phyloP scores from a whole-genome alignment of 1,284 basidiomycete species.

The Cryptococcus hybrid region DNA sequence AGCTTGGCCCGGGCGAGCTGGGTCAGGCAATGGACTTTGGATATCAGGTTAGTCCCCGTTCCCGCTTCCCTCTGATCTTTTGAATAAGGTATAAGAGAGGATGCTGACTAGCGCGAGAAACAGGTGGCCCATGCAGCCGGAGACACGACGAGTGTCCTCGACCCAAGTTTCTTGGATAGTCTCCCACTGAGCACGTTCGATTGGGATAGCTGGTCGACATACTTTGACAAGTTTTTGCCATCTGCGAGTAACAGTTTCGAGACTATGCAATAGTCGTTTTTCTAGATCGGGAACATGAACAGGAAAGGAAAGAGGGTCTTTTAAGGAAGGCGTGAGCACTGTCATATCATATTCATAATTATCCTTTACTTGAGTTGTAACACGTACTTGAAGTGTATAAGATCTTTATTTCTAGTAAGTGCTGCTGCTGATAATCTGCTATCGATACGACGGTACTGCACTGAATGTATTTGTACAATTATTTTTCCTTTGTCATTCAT shows the following conservation, averaged over 20 bases:
- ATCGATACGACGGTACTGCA: too few species aligned
- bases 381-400: too few species aligned
- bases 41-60: not conserved
- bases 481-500: too few species aligned
- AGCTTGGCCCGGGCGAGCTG: not conserved
- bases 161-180: conserved; percentile 70
- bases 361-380: too few species aligned
- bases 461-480: too few species aligned
- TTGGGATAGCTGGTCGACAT: conserved; percentile 56
- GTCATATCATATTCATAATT: too few species aligned
- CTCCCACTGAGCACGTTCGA: conserved; percentile 84
- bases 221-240: conserved; percentile 26
- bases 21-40: not conserved
- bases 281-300: too few species aligned
- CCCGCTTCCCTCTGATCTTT: not conserved
- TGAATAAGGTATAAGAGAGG: not conserved
- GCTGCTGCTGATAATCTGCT: too few species aligned
- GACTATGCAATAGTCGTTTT: conserved; percentile 11
- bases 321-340: too few species aligned
- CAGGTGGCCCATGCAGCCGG: not conserved
- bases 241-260: conserved; percentile 14
- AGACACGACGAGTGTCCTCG: conserved; percentile 45
- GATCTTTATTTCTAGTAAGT: too few species aligned
- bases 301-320: too few species aligned
- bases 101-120: not conserved